A percentile compares a stretch with the other conserved stretches of the same genome.
Conservation (phyloP, 108 stramenopile species). For the Cylindrotheca fusiformis region DNA sequence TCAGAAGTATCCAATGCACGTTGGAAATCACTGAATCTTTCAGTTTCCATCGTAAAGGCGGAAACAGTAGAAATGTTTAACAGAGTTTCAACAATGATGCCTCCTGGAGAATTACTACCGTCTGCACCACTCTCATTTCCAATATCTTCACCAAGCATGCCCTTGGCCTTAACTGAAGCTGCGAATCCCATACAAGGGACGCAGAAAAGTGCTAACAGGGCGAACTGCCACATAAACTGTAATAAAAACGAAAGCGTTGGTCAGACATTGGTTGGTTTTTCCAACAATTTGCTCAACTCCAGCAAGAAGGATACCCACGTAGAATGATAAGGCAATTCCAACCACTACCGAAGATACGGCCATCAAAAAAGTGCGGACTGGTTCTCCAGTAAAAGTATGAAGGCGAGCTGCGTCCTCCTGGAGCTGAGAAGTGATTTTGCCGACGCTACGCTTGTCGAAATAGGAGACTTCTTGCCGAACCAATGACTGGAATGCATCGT, state of each 20-base stretch:
- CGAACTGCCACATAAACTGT: no score
- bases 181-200: constrained; percentile 75
- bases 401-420: constrained; percentile 80
- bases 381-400: constrained; percentile 69
- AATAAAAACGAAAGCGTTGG: constrained; percentile 24
- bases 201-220: no score
- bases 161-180: constrained; percentile 63
- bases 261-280: constrained; percentile 7
- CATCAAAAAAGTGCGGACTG: constrained; percentile 59
- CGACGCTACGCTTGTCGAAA: constrained; percentile 68
- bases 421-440: constrained; percentile 76
- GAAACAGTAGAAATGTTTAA: constrained; percentile 74
- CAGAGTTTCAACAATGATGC: constrained; percentile 65
- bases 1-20: constrained; percentile 31
- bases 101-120: constrained; percentile 52
- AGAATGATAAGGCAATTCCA: no score
- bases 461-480: constrained; percentile 74
- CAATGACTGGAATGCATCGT: constrained; percentile 53
- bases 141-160: constrained; percentile 55
- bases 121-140: constrained; percentile 25
- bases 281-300: not conserved
- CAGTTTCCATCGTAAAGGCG: constrained; percentile 55
- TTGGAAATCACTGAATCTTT: constrained; percentile 50
- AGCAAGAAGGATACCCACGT: no score
- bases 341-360: constrained; percentile 50